Conservation (phyloP, 192 early-diverging fungal species). For the Dissophora globulifera region DNA sequence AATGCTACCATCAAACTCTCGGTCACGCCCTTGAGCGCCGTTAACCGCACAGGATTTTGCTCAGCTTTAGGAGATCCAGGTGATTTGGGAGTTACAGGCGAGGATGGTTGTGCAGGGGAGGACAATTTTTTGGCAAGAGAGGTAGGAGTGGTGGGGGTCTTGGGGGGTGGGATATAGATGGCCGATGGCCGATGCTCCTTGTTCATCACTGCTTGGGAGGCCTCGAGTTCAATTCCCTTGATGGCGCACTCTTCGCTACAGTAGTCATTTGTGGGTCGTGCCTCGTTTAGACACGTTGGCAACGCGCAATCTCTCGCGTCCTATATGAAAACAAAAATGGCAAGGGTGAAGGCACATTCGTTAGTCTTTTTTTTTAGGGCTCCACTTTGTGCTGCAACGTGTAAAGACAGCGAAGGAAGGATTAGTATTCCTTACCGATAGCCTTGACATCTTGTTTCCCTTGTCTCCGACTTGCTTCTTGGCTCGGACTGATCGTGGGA, state of each 20-base stretch:
- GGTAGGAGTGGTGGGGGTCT: background rate
- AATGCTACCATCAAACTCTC: conserved; percentile 45
- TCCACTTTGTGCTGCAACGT: too few relatives aligned
- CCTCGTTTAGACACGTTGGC: conserved; percentile 52
- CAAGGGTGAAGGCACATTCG: background rate
- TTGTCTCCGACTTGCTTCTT: conserved; percentile 9
- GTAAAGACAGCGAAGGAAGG: background rate
- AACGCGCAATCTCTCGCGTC: conserved; percentile 48
- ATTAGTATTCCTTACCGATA: conserved; percentile 25
- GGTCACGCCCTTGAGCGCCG: conserved; percentile 59
- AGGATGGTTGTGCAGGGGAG: conserved; percentile 3
- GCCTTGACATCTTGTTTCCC: background rate
- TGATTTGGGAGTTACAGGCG: conserved; percentile 2
- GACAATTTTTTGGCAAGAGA: conserved; percentile 20
- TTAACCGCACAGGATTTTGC: conserved; percentile 58
- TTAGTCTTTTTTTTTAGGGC: too few relatives aligned
- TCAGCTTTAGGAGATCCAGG: conserved; percentile 40
- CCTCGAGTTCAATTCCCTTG: conserved; percentile 55
- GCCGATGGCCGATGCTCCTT: conserved; percentile 4
- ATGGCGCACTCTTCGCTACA: conserved; percentile 59
- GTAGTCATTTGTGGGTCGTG: conserved; percentile 51
- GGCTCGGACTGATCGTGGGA: background rate
- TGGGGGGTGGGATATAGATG: conserved; percentile 12
- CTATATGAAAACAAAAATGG: conserved; percentile 13
- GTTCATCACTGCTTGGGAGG: conserved; percentile 41